phyloP scores from a whole-genome alignment of 306 rosid genomes.

The Vachellia pachyceras region DNA sequence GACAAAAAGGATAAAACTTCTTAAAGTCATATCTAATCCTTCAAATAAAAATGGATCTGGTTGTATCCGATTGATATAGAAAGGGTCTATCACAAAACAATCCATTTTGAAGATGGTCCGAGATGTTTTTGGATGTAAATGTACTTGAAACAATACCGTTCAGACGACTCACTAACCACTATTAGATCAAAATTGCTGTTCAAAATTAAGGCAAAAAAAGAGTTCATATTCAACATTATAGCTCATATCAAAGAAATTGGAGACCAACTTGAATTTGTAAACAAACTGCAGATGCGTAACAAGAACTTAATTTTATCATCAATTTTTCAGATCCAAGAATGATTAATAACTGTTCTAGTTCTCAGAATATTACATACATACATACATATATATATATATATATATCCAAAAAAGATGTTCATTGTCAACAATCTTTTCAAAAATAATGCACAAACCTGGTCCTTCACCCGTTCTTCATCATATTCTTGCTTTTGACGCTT shows the following conservation, averaged over 20 bases:
- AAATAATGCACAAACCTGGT: conserved; percentile 64
- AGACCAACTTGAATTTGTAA: neutral
- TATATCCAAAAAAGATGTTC: neutral
- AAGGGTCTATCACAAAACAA: conserved; percentile 19
- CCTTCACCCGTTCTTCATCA: conserved; percentile 83
- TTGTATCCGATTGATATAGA: neutral
- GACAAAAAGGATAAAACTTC: conserved; percentile 6
- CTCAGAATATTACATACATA: neutral
- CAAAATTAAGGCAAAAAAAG: neutral
- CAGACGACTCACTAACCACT: neutral
- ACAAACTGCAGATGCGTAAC: neutral
- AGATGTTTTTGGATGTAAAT: no score
- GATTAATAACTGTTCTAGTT: neutral
- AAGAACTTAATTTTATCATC: neutral
- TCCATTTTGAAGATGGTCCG: conserved; percentile 21
- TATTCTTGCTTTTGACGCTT: conserved; percentile 83
- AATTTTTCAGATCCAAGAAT: neutral
- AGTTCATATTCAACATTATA: neutral
- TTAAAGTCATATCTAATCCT: conserved; percentile 11
- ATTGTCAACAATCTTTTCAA: conserved; percentile 18
- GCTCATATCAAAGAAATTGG: neutral
- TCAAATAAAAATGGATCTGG: neutral
- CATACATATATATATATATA: neutral
- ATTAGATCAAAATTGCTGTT: neutral
- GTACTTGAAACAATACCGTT: neutral